Percentiles rank a stretch among this genome's conserved stretches.
Conservation (phyloP, 1,284 basidiomycete genomes). For the Bjerkandera adusta region DNA sequence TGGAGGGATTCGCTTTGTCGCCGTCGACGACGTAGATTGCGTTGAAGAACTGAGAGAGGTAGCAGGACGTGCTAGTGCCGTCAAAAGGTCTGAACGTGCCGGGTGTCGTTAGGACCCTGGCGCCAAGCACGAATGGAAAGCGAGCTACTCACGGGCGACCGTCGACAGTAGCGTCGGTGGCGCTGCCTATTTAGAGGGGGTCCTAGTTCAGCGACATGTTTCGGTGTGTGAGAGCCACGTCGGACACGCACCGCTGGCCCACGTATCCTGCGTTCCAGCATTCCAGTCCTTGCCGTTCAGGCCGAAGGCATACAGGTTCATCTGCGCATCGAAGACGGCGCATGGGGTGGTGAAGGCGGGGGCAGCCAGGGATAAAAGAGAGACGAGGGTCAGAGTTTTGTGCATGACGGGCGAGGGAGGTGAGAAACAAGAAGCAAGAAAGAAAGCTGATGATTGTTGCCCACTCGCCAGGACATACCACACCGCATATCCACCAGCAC, state of each 20-base stretch:
- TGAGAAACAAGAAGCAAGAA: neutral
- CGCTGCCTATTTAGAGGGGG: constrained; percentile 46
- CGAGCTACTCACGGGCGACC: constrained; percentile 62
- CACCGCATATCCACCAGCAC: neutral
- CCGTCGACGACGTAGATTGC: constrained; percentile 80
- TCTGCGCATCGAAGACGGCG: constrained; percentile 64
- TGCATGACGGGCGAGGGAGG: constrained; percentile 31
- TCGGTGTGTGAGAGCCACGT: neutral
- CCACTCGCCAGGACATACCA: constrained; percentile 1
- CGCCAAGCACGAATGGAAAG: constrained; percentile 3
- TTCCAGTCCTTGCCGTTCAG: constrained; percentile 74
- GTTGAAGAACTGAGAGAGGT: constrained; percentile 73
- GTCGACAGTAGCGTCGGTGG: constrained; percentile 61
- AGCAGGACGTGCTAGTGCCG: constrained; percentile 65
- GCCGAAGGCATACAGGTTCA: constrained; percentile 74
- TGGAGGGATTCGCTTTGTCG: constrained; percentile 62
- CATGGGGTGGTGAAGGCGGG: constrained; percentile 52
- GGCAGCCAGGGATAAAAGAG: constrained; percentile 54
- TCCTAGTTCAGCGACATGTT: constrained; percentile 5
- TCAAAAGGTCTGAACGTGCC: constrained; percentile 59
- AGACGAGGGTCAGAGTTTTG: constrained; percentile 45
- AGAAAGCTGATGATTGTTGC: constrained; percentile 6
- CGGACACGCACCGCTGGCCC: constrained; percentile 51
- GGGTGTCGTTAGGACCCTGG: constrained; percentile 8
- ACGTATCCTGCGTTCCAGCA: constrained; percentile 61